phyloP scores from a whole-genome alignment of 306 rosid genomes.

The Quercus parvula region DNA sequence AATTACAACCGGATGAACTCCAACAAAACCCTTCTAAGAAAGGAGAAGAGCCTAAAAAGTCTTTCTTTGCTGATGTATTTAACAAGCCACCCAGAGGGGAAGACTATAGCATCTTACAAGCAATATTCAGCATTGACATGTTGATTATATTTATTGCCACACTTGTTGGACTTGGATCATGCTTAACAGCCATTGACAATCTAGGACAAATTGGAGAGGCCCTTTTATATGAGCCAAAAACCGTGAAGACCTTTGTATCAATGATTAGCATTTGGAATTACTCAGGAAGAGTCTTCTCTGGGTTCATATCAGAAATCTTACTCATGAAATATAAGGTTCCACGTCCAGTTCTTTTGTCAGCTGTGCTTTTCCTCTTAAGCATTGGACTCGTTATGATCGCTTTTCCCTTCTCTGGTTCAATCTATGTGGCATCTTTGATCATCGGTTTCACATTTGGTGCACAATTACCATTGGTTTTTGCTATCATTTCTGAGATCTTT shows the following conservation, averaged over 20 bases:
- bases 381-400: constrained; percentile 36
- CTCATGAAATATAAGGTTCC: constrained; percentile 32
- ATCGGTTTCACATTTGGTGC: constrained; percentile 50
- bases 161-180: constrained; percentile 37
- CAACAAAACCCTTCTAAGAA: neutral
- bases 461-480: constrained; percentile 37
- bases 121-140: constrained; percentile 39
- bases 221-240: constrained; percentile 20
- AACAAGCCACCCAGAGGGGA: constrained; percentile 37
- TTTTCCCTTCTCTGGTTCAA: constrained; percentile 33
- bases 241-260: constrained; percentile 33
- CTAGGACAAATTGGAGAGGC: constrained; percentile 53
- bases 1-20: neutral
- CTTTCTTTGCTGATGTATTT: constrained; percentile 14
- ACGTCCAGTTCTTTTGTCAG: constrained; percentile 32
- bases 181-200: constrained; percentile 40
- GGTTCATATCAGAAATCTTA: constrained; percentile 38
- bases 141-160: constrained; percentile 29
- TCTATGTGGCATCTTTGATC: constrained; percentile 37
- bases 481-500: constrained; percentile 50
- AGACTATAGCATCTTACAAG: constrained; percentile 45
- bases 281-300: constrained; percentile 43
- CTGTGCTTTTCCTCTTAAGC: constrained; percentile 33
- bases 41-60: neutral
- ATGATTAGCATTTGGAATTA: constrained; percentile 49